These are phyloP conservation scores for Neonothopanus nambi DNA, from an alignment of 1,284 basidiomycete genomes.

Conservation along the genomic window DNA sequence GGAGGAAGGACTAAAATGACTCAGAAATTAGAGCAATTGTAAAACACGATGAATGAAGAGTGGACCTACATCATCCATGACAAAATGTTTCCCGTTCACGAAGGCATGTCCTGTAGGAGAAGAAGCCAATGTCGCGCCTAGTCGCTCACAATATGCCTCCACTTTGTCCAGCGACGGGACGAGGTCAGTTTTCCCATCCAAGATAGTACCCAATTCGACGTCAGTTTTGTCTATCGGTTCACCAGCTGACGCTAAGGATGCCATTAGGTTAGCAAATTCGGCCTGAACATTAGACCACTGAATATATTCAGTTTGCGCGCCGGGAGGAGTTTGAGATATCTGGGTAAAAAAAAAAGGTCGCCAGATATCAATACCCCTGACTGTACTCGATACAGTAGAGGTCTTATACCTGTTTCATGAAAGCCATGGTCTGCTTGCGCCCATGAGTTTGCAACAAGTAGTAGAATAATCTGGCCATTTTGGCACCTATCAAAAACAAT, in stretches of 20 bases:
- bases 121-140: conserved; percentile 43
- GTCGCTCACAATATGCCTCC: conserved; percentile 50
- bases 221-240: conserved; percentile 15
- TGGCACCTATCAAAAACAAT: conserved; percentile 44
- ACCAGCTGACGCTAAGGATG: conserved; percentile 20
- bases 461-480: conserved; percentile 75
- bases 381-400: background rate
- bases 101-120: conserved; percentile 66
- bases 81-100: conserved; percentile 84
- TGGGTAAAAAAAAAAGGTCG: conserved; percentile 18
- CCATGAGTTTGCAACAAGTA: conserved; percentile 69
- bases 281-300: conserved; percentile 47
- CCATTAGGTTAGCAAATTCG: conserved; percentile 40
- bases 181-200: conserved; percentile 30
- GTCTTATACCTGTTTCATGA: conserved; percentile 54
- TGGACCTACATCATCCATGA: conserved; percentile 66
- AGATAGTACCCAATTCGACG: conserved; percentile 41
- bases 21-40: background rate
- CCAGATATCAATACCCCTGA: background rate
- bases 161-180: conserved; percentile 39
- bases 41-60: background rate
- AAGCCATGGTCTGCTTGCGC: conserved; percentile 57
- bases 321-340: conserved; percentile 35
- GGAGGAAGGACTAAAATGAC: conserved; percentile 59
- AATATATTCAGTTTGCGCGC: conserved; percentile 35